Evolutionary conservation across 441 rosid genomes (phyloP), one percentile per base, ranked within the genome.

Genomic region (Viola pubescens): DNA sequence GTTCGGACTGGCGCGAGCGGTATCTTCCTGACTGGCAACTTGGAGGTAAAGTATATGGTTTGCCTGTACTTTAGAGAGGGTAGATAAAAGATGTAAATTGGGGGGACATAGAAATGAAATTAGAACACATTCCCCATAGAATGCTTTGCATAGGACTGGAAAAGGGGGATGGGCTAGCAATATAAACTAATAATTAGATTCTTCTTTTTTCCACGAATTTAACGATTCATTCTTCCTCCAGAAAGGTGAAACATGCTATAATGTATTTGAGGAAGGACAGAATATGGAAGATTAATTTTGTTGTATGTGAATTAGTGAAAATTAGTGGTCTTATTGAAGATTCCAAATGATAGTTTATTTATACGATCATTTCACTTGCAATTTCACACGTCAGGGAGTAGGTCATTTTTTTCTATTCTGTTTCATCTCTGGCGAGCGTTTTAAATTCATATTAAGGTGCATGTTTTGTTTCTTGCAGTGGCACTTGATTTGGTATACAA

Each of bases 181-280:
- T 26, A 67, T 43, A 26, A 65, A n/a, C 41, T n/a, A 43, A 37
- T 16, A 53, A 52, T 11, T 40, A 59, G 52, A 53, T 64, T 10
- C 13, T 54, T 54, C 12, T 1, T 34, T 54, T 60, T 61, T 54
- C 54, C 61, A 8, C 52, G 61, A 26, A 26, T 26, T 26, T 26
- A 64, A 63, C 38, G 38, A 61, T 60, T 66, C 60, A 66, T 70
- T 75, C 70, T 68, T 71, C 58, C 37, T 9, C 47, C 52, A 59
- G 71, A 64, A 61, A 59, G 60, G 41, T 54, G 14, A 43, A 65
- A 55, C 54, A 19, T 50, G 44, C n/a, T 34, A 49, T 26, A 42
- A 55, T 68, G n/a, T 61, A 40, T 3, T 8, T 6, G 49, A 56
- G 13, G 19, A 34, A 16, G 46, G 56, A 60, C 57, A 37, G 58